Base-by-base conservation (phyloP, 2,329 filamentous ascomycete genomes). In the Colletotrichum horii region DNA sequence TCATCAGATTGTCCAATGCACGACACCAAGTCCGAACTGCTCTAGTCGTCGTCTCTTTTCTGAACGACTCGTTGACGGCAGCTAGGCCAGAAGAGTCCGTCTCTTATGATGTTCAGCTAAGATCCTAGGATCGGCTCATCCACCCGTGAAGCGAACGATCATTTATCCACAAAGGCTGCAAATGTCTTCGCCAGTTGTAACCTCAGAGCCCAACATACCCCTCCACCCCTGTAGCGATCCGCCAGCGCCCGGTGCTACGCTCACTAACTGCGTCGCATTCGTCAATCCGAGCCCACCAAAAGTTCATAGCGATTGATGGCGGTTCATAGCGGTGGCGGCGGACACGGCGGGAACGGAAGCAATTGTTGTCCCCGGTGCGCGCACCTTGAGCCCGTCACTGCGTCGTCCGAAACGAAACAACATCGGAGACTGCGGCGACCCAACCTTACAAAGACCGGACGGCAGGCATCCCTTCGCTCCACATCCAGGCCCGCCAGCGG, bases 381-480 rank as follows among this genome's bases (percentile, higher is more conserved):
- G 58, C 16, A 61, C 15, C 30, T 32, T 26, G 24, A 55, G 43
- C 48, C 61, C 28, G 32, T 34, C 55, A 22, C 38, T 58, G 48
- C 71, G 22, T 28, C 52, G 67, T 60, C 67, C 34, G 48, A 71
- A 71, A 55, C 43, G 32, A 70, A 74, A 74, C 56, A 34, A 34
- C 24, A 22, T 28, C 43, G 15, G 36, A 71, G 60, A 36, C 60
- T 32, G 60, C 15, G n/a, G n/a, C 56, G 66, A 55, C 60, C 28
- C 32, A 73, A 70, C 30, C 5, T 28, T 56, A 14, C 16, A 9
- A 15, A 34, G 28, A 65, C 58, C 34, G 66, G 66, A 60, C 43
- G 58, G 34, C 66, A 74, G 30, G 66, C 71, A 58, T 74, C 66
- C 66, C 66, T 22, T 74, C 7, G 19, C 67, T 43, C 71, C 55